Percentiles rank a stretch among this genome's conserved stretches.
Conservation (phyloP, 805 yeast species). For the Spathaspora gorwiae region DNA sequence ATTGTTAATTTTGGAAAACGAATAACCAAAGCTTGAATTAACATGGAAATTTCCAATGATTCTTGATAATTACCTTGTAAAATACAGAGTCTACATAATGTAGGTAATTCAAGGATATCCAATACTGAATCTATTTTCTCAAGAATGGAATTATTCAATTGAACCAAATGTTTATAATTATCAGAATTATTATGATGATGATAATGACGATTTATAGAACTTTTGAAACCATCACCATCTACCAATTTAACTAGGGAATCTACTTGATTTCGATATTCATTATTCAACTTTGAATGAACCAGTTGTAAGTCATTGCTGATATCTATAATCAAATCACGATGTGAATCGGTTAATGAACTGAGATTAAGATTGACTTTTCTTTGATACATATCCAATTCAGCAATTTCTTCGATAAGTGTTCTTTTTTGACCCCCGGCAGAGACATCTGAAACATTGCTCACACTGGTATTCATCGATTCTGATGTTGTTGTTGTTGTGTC, state of each 20-base stretch:
- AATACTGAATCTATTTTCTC: constrained; percentile 66
- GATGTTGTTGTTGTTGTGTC: neutral
- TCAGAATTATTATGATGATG: neutral
- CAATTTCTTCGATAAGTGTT: constrained; percentile 63
- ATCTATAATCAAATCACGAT: constrained; percentile 46
- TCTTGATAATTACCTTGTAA: constrained; percentile 83
- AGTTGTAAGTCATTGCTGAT: constrained; percentile 29
- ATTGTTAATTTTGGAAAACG: constrained; percentile 62
- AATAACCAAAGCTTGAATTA: constrained; percentile 61
- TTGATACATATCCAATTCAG: constrained; percentile 62
- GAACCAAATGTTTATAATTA: constrained; percentile 11
- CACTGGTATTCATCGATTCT: no score
- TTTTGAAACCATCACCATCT: constrained; percentile 3
- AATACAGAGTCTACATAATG: constrained; percentile 78
- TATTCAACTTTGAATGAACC: constrained; percentile 24
- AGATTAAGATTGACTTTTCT: constrained; percentile 44
- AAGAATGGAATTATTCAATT: constrained; percentile 35
- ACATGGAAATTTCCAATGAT: constrained; percentile 77
- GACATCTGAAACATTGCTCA: neutral
- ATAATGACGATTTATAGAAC: neutral
- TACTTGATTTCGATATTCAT: constrained; percentile 8
- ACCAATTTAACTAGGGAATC: constrained; percentile 11
- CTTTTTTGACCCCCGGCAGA: neutral
- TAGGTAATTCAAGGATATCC: constrained; percentile 80
- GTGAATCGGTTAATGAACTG: constrained; percentile 32